Percentiles rank a stretch among this genome's conserved stretches.
Conservation (phyloP, 169 alveolate species). For the Plasmodium adleri region DNA sequence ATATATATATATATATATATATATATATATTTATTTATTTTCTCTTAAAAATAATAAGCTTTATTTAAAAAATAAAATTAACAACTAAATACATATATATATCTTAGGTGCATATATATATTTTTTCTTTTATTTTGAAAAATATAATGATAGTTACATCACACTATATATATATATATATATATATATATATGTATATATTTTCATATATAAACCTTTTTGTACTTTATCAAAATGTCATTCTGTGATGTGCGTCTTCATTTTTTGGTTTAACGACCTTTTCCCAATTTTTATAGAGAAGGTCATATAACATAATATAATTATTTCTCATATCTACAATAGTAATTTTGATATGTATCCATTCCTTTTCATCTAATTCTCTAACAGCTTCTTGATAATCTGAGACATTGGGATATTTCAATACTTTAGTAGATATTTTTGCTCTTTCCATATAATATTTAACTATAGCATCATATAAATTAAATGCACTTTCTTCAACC, state of each 20-base stretch:
- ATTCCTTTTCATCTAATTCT: conserved; percentile 91
- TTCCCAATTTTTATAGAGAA: conserved; percentile 91
- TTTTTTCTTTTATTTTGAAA: no score
- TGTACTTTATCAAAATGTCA: conserved; percentile 80
- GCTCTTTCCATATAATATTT: conserved; percentile 92
- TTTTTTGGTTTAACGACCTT: conserved; percentile 90
- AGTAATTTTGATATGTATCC: conserved; percentile 90
- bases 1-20: no score
- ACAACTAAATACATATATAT: no score
- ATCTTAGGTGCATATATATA: no score
- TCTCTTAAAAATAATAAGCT: no score
- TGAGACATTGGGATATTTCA: conserved; percentile 88
- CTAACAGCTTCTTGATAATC: conserved; percentile 91
- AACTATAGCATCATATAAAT: conserved; percentile 88
- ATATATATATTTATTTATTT: no score
- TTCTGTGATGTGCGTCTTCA: conserved; percentile 86
- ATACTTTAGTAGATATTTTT: conserved; percentile 89
- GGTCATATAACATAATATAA: conserved; percentile 91
- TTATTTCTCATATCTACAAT: conserved; percentile 92
- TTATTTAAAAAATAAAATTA: no score
- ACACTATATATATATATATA: no score
- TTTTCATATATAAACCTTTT: no score
- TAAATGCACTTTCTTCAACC: conserved; percentile 92
- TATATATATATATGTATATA: no score
- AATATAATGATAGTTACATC: no score